These are phyloP conservation scores for Penicillium sp. DNA, from an alignment of 2,329 filamentous ascomycete genomes.

Conservation along the genomic window DNA sequence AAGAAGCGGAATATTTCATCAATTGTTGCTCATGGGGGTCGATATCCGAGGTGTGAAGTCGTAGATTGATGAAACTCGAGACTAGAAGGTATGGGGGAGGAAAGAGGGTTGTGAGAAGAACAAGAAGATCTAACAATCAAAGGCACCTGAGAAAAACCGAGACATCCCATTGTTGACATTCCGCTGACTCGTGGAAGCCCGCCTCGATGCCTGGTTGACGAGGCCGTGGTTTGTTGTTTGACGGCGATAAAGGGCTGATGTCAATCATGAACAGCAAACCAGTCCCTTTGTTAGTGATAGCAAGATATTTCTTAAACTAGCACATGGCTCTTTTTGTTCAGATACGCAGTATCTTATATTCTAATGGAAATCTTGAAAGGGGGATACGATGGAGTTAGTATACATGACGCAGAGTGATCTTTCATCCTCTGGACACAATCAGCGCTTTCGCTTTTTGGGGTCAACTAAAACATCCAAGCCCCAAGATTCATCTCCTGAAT, in stretches of 20 bases:
- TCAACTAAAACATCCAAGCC: conserved; percentile 35
- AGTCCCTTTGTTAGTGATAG: background rate
- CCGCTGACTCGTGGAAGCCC: too few relatives aligned
- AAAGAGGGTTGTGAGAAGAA: background rate
- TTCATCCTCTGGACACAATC: background rate
- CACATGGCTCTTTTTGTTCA: background rate
- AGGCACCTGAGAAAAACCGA: background rate
- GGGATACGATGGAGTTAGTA: background rate
- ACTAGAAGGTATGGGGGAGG: background rate
- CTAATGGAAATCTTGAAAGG: background rate
- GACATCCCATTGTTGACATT: background rate
- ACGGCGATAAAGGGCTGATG: background rate
- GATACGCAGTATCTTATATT: background rate
- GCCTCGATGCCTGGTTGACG: background rate
- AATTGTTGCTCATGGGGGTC: background rate
- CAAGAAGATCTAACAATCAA: background rate
- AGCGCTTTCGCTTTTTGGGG: conserved; percentile 32
- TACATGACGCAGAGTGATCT: background rate
- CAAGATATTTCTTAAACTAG: background rate
- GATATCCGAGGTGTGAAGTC: background rate
- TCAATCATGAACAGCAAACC: background rate
- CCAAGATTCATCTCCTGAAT: conserved; percentile 42
- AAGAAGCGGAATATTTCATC: background rate
- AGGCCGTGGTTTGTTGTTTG: background rate
- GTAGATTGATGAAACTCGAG: background rate